Evolutionary conservation across 202 grass and related monocot species (phyloP).

Genomic region (Miscanthus sacchariflorus): DNA sequence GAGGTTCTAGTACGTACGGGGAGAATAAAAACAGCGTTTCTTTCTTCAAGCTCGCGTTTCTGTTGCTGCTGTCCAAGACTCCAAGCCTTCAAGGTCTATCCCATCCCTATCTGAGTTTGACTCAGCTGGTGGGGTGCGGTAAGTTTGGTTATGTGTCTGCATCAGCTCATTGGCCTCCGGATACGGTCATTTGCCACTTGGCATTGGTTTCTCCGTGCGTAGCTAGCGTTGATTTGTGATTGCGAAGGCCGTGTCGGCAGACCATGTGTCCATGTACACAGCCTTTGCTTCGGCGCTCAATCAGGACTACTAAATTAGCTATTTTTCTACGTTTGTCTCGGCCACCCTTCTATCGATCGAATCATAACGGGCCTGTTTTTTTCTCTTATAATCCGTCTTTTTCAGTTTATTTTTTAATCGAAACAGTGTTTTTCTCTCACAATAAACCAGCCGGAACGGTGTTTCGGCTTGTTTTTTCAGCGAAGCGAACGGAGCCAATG

Average conservation of each 20-base stretch:
- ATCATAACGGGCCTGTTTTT: no score
- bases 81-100: neutral
- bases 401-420: no score
- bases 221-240: neutral
- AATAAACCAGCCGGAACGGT: no score
- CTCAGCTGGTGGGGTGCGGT: neutral
- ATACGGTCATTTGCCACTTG: neutral
- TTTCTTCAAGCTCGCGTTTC: neutral
- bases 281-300: neutral
- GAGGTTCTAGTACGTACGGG: neutral
- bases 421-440: no score
- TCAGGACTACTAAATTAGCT: neutral
- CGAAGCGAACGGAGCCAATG: no score
- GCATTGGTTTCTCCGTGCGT: neutral
- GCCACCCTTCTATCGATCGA: no score
- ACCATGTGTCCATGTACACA: neutral
- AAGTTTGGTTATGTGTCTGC: slow-evolving; percentile 11
- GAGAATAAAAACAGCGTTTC: slow-evolving; percentile 17
- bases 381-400: no score
- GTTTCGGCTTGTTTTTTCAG: no score
- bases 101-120: neutral
- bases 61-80: neutral
- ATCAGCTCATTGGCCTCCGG: neutral
- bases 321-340: no score
- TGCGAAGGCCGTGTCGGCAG: neutral